Conservation (phyloP, 176 grass and related monocot species). For the Zea luxurians region DNA sequence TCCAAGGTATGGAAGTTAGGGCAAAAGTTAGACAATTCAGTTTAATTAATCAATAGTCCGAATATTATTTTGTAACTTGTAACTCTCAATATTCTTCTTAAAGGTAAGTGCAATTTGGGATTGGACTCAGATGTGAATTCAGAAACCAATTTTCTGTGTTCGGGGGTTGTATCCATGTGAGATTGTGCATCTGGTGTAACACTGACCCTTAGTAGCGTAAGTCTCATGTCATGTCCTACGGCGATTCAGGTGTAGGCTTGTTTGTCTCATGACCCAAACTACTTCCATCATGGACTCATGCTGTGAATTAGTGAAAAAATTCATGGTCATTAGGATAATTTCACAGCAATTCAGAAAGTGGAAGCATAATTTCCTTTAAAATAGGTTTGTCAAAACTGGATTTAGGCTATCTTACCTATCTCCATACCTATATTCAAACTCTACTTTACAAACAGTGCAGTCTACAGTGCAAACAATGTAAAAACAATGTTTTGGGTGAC, state of each 20-base stretch:
- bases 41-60: not conserved
- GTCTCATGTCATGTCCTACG: not conserved
- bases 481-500: no score
- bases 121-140: not conserved
- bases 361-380: not conserved
- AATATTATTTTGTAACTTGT: not conserved
- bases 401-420: no score
- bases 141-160: not conserved
- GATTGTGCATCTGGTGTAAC: not conserved
- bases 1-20: not conserved
- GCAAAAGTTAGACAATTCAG: not conserved
- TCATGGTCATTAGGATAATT: not conserved
- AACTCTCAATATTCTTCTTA: not conserved
- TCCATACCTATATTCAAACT: no score
- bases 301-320: not conserved
- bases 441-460: no score
- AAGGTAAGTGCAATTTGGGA: not conserved
- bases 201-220: not conserved
- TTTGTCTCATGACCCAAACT: not conserved
- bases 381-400: not conserved
- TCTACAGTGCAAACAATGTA: no score
- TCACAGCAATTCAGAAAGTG: not conserved
- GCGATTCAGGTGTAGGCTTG: not conserved
- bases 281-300: not conserved
- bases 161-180: not conserved